Percentiles rank a stretch among this genome's conserved stretches.
phyloP scores from a whole-genome alignment of 2,329 filamentous ascomycete genomes.

The Zymoseptoria pseudotritici region DNA sequence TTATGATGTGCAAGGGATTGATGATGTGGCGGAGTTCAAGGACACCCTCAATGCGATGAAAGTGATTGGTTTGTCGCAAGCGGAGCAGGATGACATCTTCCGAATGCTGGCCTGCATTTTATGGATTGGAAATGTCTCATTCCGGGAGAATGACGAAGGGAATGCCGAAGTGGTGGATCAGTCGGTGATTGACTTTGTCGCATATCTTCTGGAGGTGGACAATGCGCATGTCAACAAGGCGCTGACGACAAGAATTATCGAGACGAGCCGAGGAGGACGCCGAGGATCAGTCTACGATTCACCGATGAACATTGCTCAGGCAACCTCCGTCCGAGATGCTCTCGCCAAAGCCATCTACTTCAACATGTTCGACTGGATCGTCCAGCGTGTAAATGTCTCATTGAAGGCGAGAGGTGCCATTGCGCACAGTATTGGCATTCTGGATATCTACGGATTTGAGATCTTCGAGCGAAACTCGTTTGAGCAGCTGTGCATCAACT shows the following conservation, averaged over 20 bases:
- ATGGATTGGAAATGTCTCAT: conserved; percentile 92
- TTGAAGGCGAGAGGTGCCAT: conserved; percentile 69
- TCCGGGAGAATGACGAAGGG: conserved; percentile 79
- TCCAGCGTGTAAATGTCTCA: conserved; percentile 85
- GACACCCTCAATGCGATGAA: conserved; percentile 94
- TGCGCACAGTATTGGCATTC: conserved; percentile 82
- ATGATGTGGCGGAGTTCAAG: conserved; percentile 79
- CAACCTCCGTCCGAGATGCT: conserved; percentile 78
- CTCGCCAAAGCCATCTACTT: conserved; percentile 93
- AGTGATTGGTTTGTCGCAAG: conserved; percentile 78
- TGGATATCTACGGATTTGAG: conserved; percentile 98
- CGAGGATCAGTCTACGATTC: conserved; percentile 63
- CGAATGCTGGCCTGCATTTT: conserved; percentile 85
- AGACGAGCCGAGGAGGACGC: conserved; percentile 58
- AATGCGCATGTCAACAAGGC: conserved; percentile 72
- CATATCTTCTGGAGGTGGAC: conserved; percentile 86
- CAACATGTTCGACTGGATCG: conserved; percentile 98
- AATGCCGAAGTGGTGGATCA: conserved; percentile 82
- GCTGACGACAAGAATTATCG: conserved; percentile 80
- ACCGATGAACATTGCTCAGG: conserved; percentile 81
- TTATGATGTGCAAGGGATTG: conserved; percentile 86
- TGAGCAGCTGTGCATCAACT: conserved; percentile 98
- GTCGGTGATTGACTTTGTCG: conserved; percentile 88
- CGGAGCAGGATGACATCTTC: conserved; percentile 93
- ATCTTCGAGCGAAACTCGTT: conserved; percentile 99